Evolutionary conservation across 192 early-diverging fungal species (phyloP).

Genomic region (Gigaspora rosea): DNA sequence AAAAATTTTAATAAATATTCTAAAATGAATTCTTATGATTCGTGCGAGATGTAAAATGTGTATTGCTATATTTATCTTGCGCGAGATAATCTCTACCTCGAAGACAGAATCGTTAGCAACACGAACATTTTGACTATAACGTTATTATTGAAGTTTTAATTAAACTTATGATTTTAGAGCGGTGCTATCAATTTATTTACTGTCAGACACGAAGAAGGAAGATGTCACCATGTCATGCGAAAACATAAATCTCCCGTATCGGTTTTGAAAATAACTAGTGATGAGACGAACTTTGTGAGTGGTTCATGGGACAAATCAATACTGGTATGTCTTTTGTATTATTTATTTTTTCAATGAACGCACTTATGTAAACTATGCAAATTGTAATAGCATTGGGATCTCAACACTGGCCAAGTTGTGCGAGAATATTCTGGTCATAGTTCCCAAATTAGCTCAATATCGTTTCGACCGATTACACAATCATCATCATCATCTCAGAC

Average conservation of each 20-base stretch:
- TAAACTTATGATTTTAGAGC: constrained; percentile 45
- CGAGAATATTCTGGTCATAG: constrained; percentile 71
- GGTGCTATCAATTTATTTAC: constrained; percentile 86
- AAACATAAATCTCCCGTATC: constrained; percentile 87
- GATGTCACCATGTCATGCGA: constrained; percentile 77
- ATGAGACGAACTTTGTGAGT: constrained; percentile 80
- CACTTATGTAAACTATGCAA: neutral
- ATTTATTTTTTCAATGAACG: neutral
- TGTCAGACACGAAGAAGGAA: constrained; percentile 93
- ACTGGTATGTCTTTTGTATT: constrained; percentile 56
- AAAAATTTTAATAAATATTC: too few species aligned
- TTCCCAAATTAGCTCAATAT: constrained; percentile 79
- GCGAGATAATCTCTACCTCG: too few species aligned
- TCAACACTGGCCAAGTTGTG: constrained; percentile 74
- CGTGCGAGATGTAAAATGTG: too few species aligned
- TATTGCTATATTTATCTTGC: too few species aligned
- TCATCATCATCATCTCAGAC: constrained; percentile 21
- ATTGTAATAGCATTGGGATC: constrained; percentile 70
- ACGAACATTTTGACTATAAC: too few species aligned
- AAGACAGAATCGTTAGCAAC: too few species aligned
- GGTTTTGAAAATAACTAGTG: constrained; percentile 75
- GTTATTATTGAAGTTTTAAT: neutral
- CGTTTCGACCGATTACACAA: constrained; percentile 63
- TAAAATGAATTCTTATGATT: too few species aligned
- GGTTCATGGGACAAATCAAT: constrained; percentile 95